Conservation (phyloP, 106 monocot species). For the Acorus gramineus region DNA sequence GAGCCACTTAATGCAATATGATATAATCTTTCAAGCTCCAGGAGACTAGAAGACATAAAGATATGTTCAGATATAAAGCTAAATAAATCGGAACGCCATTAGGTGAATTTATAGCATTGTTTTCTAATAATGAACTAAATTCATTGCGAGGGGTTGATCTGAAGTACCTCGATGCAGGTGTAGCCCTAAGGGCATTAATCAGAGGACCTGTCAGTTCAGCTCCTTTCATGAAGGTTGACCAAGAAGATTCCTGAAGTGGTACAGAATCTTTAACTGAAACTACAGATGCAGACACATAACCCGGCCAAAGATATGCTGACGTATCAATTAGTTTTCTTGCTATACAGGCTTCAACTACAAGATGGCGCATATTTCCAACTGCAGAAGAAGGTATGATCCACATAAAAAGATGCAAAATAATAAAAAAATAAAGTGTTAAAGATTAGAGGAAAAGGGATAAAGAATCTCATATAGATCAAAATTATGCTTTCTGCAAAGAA, state of each 20-base stretch:
- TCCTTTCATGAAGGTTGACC: slow-evolving; percentile 80
- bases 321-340: slow-evolving; percentile 84
- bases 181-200: slow-evolving; percentile 53
- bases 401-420: background rate
- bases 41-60: slow-evolving; percentile 11
- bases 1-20: slow-evolving; percentile 70
- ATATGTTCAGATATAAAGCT: background rate
- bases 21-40: slow-evolving; percentile 69
- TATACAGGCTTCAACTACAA: slow-evolving; percentile 93
- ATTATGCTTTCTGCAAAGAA: too few species aligned
- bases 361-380: slow-evolving; percentile 89
- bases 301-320: slow-evolving; percentile 93
- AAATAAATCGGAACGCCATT: too few species aligned
- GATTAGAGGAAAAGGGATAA: background rate
- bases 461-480: too few species aligned
- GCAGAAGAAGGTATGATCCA: slow-evolving; percentile 5
- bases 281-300: slow-evolving; percentile 53
- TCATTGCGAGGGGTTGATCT: background rate
- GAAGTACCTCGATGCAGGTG: slow-evolving; percentile 83
- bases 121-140: too few species aligned
- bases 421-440: background rate
- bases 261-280: slow-evolving; percentile 27
- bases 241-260: slow-evolving; percentile 49
- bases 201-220: slow-evolving; percentile 46
- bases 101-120: too few species aligned